Percentiles rank a stretch among this genome's conserved stretches.
These are phyloP conservation scores for Suillus plorans DNA, from an alignment of 768 basidiomycete genomes.

Conservation along the genomic window DNA sequence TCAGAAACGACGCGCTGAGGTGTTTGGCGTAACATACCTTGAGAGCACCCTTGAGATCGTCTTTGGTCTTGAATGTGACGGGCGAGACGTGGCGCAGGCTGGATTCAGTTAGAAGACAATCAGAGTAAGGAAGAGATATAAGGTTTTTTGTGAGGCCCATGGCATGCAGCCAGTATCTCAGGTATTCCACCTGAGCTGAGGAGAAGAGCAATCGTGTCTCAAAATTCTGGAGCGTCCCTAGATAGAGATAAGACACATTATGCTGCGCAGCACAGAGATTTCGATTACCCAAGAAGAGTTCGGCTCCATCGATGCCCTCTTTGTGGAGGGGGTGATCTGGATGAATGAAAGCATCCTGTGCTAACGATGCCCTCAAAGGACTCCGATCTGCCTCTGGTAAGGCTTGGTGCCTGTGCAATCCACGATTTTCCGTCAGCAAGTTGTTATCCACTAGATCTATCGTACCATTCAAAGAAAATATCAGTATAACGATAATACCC, in stretches of 20 bases:
- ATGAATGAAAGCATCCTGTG: conserved; percentile 68
- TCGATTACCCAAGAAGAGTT: conserved; percentile 64
- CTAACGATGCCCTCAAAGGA: conserved; percentile 70
- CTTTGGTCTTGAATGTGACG: conserved; percentile 52
- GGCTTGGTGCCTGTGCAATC: conserved; percentile 48
- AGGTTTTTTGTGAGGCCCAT: conserved; percentile 62
- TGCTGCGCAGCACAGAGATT: background rate
- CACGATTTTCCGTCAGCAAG: background rate
- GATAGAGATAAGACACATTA: background rate
- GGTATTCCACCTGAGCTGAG: conserved; percentile 81
- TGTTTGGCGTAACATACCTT: conserved; percentile 43
- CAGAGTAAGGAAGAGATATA: conserved; percentile 75
- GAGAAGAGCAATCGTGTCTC: conserved; percentile 82
- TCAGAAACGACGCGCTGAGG: background rate
- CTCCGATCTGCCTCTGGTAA: conserved; percentile 58
- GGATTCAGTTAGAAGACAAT: conserved; percentile 65
- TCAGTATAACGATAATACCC: conserved; percentile 87
- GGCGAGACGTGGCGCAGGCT: conserved; percentile 60
- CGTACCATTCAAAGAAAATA: conserved; percentile 79
- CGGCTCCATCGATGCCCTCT: conserved; percentile 62
- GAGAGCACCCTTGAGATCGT: conserved; percentile 54
- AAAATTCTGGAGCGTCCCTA: conserved; percentile 68
- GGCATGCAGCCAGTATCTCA: conserved; percentile 80
- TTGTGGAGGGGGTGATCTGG: conserved; percentile 70
- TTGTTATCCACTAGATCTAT: background rate